A percentile compares a stretch with the other conserved stretches of the same genome.
Conservation (phyloP, 352 stramenopile genomes). For the Phytophthora podocarpi region DNA sequence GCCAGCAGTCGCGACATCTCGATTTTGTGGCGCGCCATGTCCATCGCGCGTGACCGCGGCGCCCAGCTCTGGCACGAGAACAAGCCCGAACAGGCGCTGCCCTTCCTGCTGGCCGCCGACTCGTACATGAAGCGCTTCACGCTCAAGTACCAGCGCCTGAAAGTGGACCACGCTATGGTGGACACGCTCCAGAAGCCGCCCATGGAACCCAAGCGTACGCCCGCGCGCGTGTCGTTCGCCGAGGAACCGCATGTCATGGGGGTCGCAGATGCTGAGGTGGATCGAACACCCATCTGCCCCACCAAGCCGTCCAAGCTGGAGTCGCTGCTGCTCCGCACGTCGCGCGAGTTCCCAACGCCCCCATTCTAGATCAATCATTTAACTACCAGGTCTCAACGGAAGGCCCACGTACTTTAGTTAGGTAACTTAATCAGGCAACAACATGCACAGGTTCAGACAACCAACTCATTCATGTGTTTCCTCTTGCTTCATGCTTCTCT, state of each 20-base stretch:
- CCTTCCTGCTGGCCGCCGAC: slow-evolving; percentile 79
- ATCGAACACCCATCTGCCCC: slow-evolving; percentile 75
- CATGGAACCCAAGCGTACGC: slow-evolving; percentile 32
- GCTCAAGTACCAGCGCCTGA: slow-evolving; percentile 86
- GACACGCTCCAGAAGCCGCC: slow-evolving; percentile 54
- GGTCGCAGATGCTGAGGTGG: slow-evolving; percentile 72
- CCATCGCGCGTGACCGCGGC: slow-evolving; percentile 73
- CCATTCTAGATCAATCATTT: slow-evolving; percentile 56
- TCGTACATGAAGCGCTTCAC: slow-evolving; percentile 92
- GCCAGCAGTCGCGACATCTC: slow-evolving; percentile 72
- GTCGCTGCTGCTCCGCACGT: slow-evolving; percentile 82
- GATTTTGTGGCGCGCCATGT: slow-evolving; percentile 85
- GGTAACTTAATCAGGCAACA: slow-evolving; percentile 36
- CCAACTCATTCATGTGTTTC: neutral
- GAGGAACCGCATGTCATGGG: slow-evolving; percentile 67
- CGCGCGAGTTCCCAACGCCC: slow-evolving; percentile 81
- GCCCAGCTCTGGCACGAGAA: slow-evolving; percentile 88
- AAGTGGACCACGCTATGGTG: slow-evolving; percentile 86
- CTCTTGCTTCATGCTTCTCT: neutral
- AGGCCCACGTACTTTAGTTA: slow-evolving; percentile 40
- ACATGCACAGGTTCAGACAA: slow-evolving; percentile 22
- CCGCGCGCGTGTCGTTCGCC: slow-evolving; percentile 69
- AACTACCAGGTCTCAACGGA: slow-evolving; percentile 26
- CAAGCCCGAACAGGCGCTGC: slow-evolving; percentile 81
- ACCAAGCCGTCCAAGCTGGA: slow-evolving; percentile 85